Conservation (phyloP, 495 filamentous ascomycete genomes). For the Annulohypoxylon maeteangense region DNA sequence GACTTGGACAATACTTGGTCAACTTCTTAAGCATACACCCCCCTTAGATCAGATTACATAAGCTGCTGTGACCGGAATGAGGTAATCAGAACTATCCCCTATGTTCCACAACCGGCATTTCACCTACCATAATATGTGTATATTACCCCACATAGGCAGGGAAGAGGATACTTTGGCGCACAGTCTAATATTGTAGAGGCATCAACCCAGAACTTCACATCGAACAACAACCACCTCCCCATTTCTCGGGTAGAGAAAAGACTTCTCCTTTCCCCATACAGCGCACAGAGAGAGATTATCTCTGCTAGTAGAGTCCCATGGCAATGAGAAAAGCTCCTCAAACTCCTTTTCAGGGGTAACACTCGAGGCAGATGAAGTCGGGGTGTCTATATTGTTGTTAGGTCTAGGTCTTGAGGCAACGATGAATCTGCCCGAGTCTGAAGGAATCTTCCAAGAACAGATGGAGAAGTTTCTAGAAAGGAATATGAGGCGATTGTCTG, state of each 20-base stretch:
- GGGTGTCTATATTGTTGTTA: not conserved
- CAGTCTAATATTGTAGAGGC: not conserved
- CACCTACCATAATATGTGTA: not conserved
- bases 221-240: constrained; percentile 47
- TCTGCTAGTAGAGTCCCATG: constrained; percentile 39
- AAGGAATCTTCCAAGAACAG: not conserved
- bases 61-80: too few relatives aligned
- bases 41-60: too few relatives aligned
- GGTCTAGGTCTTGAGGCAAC: not conserved
- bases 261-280: constrained; percentile 41
- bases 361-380: not conserved
- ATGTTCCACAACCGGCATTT: too few relatives aligned
- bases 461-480: constrained; percentile 2
- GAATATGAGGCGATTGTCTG: not conserved
- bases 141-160: not conserved
- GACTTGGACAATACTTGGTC: too few relatives aligned
- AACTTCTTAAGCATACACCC: too few relatives aligned
- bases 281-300: constrained; percentile 43
- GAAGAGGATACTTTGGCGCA: not conserved
- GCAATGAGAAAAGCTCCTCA: constrained; percentile 12
- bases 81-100: too few relatives aligned
- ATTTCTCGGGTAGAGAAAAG: constrained; percentile 49
- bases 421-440: not conserved
- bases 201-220: constrained; percentile 11
- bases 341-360: not conserved